Base-by-base conservation (phyloP, 2,329 filamentous ascomycete genomes). In the Trichothecium sympodiale region DNA sequence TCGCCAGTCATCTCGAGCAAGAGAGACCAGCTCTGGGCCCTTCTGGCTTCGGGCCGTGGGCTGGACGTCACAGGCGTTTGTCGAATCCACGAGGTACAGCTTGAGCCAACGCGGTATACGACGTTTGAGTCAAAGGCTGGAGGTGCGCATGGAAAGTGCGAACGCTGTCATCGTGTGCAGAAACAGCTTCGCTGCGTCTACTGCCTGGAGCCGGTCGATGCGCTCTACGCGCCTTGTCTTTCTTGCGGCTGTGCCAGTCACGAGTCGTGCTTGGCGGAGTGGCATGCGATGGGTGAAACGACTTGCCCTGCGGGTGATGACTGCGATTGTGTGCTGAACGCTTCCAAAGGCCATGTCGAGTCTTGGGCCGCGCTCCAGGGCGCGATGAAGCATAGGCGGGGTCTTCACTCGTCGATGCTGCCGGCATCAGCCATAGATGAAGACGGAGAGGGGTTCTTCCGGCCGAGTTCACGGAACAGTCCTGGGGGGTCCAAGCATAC, bases 51-150 rank as follows among this genome's bases (percentile, higher is more conserved):
- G 0, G 67, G 64, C 3, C 69, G 69, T 14, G 75, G 75, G 3
- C 63, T 81, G 8, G 75, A 80, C 45, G 67, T 79, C 3, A 74
- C 69, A 0, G 77, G 76, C 27, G 64, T 79, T 34, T 81, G 77
- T 45, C 70, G 69, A 35, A 60, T 72, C 15, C 76, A 80, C 47
- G 76, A 80, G 46, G 69, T 62, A 10, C 75, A 77, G 41, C 64
- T 80, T 1, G 72, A 80, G 39, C 72, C 76, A 3, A 53, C 74
- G 7, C 61, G 66, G 18, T 70, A 71, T 47, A 59, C 59, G 5
- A 58, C 58, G 3, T 55, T 57, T 7, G 48, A 59, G 36, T 45
- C 59, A 32, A 54, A 52, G 37, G 41, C 57, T 7, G 61, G 64
- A 28, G 67, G 69, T 17, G 66, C 70, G 18, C 59, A 71, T 15